Evolutionary conservation across 768 basidiomycete genomes (phyloP).

Genomic region (Tulasnella sp.): DNA sequence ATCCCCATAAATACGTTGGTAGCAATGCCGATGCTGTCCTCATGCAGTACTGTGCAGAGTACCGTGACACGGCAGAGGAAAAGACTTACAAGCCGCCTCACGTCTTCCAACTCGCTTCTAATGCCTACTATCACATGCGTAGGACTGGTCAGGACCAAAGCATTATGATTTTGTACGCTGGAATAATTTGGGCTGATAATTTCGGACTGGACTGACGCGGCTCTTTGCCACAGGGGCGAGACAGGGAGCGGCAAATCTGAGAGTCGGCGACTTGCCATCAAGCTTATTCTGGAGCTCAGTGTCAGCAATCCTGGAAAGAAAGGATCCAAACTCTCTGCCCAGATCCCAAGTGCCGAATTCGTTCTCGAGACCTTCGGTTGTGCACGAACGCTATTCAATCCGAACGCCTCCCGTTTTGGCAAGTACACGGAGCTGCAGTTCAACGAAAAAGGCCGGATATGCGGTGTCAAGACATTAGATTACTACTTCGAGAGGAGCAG

Average conservation of each 20-base stretch:
- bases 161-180: constrained; percentile 72
- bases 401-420: constrained; percentile 94
- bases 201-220: constrained; percentile 8
- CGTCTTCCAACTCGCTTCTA: constrained; percentile 85
- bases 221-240: constrained; percentile 61
- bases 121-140: constrained; percentile 94
- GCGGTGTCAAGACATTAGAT: constrained; percentile 90
- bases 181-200: background rate
- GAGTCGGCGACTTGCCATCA: constrained; percentile 83
- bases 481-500: constrained; percentile 92
- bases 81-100: constrained; percentile 71
- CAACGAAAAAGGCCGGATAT: constrained; percentile 82
- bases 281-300: constrained; percentile 84
- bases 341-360: constrained; percentile 91
- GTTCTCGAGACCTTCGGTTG: constrained; percentile 94
- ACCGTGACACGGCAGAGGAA: constrained; percentile 66
- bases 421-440: constrained; percentile 99
- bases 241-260: constrained; percentile 94
- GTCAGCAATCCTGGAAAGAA: constrained; percentile 90
- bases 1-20: constrained; percentile 87
- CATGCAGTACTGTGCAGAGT: constrained; percentile 82
- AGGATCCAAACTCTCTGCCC: constrained; percentile 78
- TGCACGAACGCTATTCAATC: constrained; percentile 85
- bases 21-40: constrained; percentile 80
- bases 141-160: constrained; percentile 91